Evolutionary conservation across 345 rosid genomes (phyloP).

Genomic region (Litchi chinensis): DNA sequence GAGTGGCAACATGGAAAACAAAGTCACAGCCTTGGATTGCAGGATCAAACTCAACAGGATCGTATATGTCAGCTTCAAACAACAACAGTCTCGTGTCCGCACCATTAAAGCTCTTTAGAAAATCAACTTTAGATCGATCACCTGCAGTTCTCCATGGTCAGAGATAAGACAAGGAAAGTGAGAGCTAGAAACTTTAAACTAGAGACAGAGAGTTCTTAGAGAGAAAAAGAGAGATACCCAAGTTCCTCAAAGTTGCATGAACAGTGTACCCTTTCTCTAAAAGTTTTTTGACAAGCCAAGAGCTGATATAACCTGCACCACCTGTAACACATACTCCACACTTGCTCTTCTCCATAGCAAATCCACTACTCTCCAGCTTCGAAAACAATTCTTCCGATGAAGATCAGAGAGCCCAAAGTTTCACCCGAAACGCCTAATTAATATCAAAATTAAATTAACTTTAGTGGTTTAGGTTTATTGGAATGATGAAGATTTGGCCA

Average conservation of each 20-base stretch:
- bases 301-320: conserved; percentile 36
- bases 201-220: background rate
- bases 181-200: background rate
- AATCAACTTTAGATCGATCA: conserved; percentile 29
- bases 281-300: conserved; percentile 38
- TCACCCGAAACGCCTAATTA: too few species aligned
- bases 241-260: conserved; percentile 43
- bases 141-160: conserved; percentile 11
- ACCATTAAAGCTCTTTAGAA: conserved; percentile 31
- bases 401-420: too few species aligned
- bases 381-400: too few species aligned
- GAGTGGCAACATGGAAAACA: conserved; percentile 42
- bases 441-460: too few species aligned
- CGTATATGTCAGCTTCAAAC: conserved; percentile 34
- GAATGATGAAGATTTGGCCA: too few species aligned
- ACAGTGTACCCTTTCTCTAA: conserved; percentile 37
- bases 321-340: conserved; percentile 48
- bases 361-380: too few species aligned
- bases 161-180: background rate
- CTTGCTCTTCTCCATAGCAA: background rate
- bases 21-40: conserved; percentile 34
- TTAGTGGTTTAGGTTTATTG: too few species aligned
- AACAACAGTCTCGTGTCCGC: conserved; percentile 29
- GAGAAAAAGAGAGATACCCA: conserved; percentile 14
- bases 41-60: conserved; percentile 24